phyloP scores from a whole-genome alignment of 1,139 yeast species.

The Saccharomycopsis hybrid region DNA sequence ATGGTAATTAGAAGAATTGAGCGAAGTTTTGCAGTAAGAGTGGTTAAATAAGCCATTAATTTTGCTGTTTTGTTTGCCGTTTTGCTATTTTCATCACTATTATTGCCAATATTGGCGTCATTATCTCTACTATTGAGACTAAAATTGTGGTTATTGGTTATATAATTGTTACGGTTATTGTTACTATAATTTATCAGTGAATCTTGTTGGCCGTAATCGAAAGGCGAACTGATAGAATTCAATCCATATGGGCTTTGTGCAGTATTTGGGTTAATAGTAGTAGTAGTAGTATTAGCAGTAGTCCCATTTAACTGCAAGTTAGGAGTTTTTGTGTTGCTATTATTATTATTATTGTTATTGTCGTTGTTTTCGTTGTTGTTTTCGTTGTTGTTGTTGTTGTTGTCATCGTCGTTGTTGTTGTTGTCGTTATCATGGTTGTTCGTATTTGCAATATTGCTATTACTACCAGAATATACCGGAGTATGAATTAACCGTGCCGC shows the following conservation, averaged over 20 bases:
- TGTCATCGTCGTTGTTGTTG: too few relatives aligned
- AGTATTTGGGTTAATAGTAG: too few relatives aligned
- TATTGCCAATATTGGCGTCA: background rate
- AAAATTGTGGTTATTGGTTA: background rate
- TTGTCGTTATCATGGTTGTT: too few relatives aligned
- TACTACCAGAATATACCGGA: background rate
- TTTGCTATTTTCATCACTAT: background rate
- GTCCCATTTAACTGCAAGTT: too few relatives aligned
- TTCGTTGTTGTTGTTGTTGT: too few relatives aligned
- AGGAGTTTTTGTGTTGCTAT: background rate
- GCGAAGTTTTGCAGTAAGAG: slow-evolving; percentile 1
- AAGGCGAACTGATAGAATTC: slow-evolving; percentile 13
- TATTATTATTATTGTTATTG: background rate
- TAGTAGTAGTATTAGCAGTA: too few relatives aligned
- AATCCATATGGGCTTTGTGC: slow-evolving; percentile 16
- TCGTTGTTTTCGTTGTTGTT: too few relatives aligned
- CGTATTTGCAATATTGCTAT: too few relatives aligned
- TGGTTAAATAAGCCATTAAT: background rate
- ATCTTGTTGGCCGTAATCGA: too few relatives aligned
- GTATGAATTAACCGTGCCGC: background rate
- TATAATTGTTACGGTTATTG: background rate
- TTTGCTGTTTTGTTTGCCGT: background rate
- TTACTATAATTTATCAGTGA: too few relatives aligned
- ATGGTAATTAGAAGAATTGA: slow-evolving; percentile 11
- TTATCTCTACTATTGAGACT: background rate